Evolutionary conservation across 768 basidiomycete genomes (phyloP), one percentile per base, ranked within the genome.

Genomic region (Podaxis sp.): DNA sequence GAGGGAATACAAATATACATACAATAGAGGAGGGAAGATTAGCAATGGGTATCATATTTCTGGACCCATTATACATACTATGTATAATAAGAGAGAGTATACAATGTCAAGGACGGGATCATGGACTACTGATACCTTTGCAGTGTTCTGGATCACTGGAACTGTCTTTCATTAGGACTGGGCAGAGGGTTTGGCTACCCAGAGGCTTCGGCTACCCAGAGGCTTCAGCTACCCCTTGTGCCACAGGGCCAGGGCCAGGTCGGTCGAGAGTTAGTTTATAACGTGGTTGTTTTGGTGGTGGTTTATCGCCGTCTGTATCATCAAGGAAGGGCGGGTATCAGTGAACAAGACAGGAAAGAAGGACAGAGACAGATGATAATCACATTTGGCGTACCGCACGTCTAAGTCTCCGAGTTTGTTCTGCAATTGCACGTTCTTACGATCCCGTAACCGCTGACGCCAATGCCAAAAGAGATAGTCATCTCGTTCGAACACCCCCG

Each of bases 401-500:
- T 60, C 52, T 40, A 53, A 35, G 21, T 59, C 50, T n/a, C 58
- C 58, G 36, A 42, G 44, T 18, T 59, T 52, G n/a, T 59, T 59
- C 28, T 59, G 58, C 38, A 59, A 10, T 3, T 42, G 35, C 14
- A 53, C 48, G 14, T 60, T 60, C 28, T 53, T 60, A 18, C 11
- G 35, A 7, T 53, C 50, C 7, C 27, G 59, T 44, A 60, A 53
- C 14, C 42, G 38, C 23, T 44, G 16, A 53, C 51, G 40, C 59
- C 59, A 60, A 27, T 52, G 50, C 51, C 51, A 53, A 28, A 60
- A 60, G 38, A 53, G 57, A 23, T 6, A 48, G 4, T 50, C 27
- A 1, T 63, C 63, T 18, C 72, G 67, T 21, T 72, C 64, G 14
- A 68, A 68, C 25, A 77, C 63, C 46, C 67, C 62, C 4, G 70